Evolutionary conservation across 2,329 filamentous ascomycete genomes (phyloP).

Genomic region (Aspergillus pseudoglaucus): DNA sequence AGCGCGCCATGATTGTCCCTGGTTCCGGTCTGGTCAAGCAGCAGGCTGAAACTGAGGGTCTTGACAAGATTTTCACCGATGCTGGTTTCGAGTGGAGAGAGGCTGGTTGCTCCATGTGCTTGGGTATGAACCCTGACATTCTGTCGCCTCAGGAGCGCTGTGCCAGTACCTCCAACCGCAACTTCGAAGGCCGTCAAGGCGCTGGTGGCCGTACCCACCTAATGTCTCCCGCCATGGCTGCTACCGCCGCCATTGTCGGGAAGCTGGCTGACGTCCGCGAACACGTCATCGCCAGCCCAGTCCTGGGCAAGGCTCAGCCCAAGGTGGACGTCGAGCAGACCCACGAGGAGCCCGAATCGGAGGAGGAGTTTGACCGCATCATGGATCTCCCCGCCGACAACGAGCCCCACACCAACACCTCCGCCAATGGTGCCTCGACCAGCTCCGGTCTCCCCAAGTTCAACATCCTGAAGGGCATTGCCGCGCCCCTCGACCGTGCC

Average conservation of each 20-base stretch:
- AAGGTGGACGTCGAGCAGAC: slow-evolving; percentile 55
- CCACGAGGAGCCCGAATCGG: slow-evolving; percentile 51
- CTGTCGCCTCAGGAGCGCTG: slow-evolving; percentile 87
- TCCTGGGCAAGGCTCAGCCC: slow-evolving; percentile 47
- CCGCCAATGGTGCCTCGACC: slow-evolving; percentile 32
- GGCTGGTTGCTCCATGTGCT: slow-evolving; percentile 97
- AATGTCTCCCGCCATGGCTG: slow-evolving; percentile 96
- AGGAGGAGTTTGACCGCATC: slow-evolving; percentile 59
- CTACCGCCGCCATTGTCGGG: slow-evolving; percentile 79
- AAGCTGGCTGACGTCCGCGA: slow-evolving; percentile 89
- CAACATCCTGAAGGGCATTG: slow-evolving; percentile 73
- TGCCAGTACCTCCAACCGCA: slow-evolving; percentile 91
- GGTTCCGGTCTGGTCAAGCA: slow-evolving; percentile 91
- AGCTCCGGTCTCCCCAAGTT: slow-evolving; percentile 74
- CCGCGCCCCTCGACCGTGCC: slow-evolving; percentile 75
- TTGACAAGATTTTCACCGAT: slow-evolving; percentile 85
- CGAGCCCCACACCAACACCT: slow-evolving; percentile 57
- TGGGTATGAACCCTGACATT: slow-evolving; percentile 99
- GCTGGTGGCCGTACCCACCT: slow-evolving; percentile 86
- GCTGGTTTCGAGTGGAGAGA: slow-evolving; percentile 98
- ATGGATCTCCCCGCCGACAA: slow-evolving; percentile 59
- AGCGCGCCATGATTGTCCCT: slow-evolving; percentile 91
- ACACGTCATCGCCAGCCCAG: slow-evolving; percentile 49
- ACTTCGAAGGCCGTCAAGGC: slow-evolving; percentile 95
- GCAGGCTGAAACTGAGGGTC: slow-evolving; percentile 82